These are phyloP conservation scores for Fusarium anguioides DNA, from an alignment of 2,329 filamentous ascomycete species.

Conservation along the genomic window DNA sequence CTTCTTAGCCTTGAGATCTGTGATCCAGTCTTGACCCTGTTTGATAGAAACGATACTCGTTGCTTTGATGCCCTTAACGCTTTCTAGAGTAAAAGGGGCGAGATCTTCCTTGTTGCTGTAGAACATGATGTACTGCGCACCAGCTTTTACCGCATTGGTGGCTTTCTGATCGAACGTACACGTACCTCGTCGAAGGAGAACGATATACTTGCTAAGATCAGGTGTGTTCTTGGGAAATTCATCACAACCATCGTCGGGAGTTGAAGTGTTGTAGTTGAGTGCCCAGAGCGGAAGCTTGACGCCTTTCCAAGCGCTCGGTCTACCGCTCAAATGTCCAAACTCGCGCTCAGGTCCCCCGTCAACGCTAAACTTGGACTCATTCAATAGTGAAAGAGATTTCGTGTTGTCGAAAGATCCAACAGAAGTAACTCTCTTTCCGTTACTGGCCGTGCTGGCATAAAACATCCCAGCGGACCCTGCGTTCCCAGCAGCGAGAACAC, in stretches of 20 bases:
- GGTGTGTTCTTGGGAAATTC: conserved; percentile 64
- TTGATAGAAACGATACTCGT: conserved; percentile 56
- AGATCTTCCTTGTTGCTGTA: conserved; percentile 65
- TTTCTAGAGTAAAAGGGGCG: conserved; percentile 48
- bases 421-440: conserved; percentile 59
- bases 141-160: conserved; percentile 62
- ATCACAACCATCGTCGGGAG: conserved; percentile 62
- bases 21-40: conserved; percentile 58
- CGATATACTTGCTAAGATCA: conserved; percentile 67
- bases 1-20: conserved; percentile 55
- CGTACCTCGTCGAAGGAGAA: conserved; percentile 68
- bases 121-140: conserved; percentile 70
- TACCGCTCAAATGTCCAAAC: conserved; percentile 59
- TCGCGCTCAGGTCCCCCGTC: conserved; percentile 47
- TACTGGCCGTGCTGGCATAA: conserved; percentile 60
- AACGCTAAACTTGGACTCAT: conserved; percentile 55
- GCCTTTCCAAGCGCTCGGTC: conserved; percentile 56
- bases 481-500: conserved; percentile 65
- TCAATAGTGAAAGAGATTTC: conserved; percentile 56
- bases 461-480: conserved; percentile 59
- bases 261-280: conserved; percentile 60
- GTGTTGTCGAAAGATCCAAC: conserved; percentile 64
- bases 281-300: conserved; percentile 63
- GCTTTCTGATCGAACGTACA: conserved; percentile 68
- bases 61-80: conserved; percentile 49